phyloP scores from a whole-genome alignment of 2,329 filamentous ascomycete species.

The Aspergillus sp. region DNA sequence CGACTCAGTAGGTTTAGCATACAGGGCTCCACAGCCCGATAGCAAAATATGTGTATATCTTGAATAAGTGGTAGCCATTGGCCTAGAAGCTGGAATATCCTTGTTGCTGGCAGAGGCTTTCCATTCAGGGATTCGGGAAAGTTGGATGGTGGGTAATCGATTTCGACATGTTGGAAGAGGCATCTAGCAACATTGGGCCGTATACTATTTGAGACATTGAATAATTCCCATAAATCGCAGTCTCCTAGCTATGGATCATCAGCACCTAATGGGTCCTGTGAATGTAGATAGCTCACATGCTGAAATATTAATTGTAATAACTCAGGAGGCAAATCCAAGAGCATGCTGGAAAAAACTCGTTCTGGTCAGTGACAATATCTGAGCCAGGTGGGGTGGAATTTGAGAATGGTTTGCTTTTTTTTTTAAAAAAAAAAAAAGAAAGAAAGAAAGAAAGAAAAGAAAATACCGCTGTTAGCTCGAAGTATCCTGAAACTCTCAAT shows the following conservation, averaged over 20 bases:
- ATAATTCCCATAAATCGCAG: slow-evolving; percentile 2
- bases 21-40: slow-evolving; percentile 4
- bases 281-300: neutral
- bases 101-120: slow-evolving; percentile 3
- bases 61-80: slow-evolving; percentile 3
- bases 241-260: slow-evolving; percentile 1
- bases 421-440: neutral
- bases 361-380: neutral
- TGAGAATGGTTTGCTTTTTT: neutral
- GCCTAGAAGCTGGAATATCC: slow-evolving; percentile 4
- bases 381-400: neutral
- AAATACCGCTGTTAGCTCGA: neutral
- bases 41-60: slow-evolving; percentile 1
- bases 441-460: neutral
- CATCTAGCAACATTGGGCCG: slow-evolving; percentile 1
- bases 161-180: slow-evolving; percentile 5
- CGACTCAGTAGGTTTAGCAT: slow-evolving; percentile 5
- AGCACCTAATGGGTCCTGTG: neutral
- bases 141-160: slow-evolving; percentile 4
- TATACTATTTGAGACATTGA: slow-evolving; percentile 4
- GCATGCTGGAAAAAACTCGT: neutral
- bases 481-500: neutral
- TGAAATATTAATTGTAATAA: slow-evolving; percentile 3
- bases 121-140: slow-evolving; percentile 3
- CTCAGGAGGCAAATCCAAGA: slow-evolving; percentile 2